Conservation (phyloP, 1,284 basidiomycete genomes). For the Sanghuangporus weigelae region DNA sequence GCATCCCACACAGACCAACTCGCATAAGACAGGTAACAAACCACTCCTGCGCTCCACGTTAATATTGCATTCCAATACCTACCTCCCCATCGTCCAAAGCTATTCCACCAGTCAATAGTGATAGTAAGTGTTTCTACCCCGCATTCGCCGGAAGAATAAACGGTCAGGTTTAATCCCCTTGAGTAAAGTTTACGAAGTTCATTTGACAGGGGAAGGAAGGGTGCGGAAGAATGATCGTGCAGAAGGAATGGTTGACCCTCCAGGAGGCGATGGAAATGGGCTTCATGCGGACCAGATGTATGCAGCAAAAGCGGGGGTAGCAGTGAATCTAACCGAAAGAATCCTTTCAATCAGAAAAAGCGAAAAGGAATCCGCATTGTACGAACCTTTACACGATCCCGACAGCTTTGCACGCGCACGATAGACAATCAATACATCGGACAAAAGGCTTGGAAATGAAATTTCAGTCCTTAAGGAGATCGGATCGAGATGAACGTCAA, state of each 20-base stretch:
- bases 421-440: constrained; percentile 62
- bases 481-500: constrained; percentile 30
- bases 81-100: constrained; percentile 60
- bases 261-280: constrained; percentile 61
- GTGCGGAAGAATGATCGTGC: constrained; percentile 69
- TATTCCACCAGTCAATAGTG: constrained; percentile 61
- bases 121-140: constrained; percentile 43
- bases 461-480: constrained; percentile 27
- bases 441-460: constrained; percentile 44
- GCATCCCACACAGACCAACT: constrained; percentile 40
- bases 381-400: constrained; percentile 22
- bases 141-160: constrained; percentile 52
- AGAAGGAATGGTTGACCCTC: constrained; percentile 43
- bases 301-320: constrained; percentile 57
- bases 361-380: not conserved
- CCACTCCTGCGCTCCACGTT: constrained; percentile 67
- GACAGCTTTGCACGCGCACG: constrained; percentile 33
- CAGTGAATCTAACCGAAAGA: constrained; percentile 21
- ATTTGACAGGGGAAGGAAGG: constrained; percentile 42
- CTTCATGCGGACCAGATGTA: constrained; percentile 53
- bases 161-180: constrained; percentile 44
- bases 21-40: constrained; percentile 48
- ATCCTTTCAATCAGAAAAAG: not conserved
- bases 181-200: constrained; percentile 21
- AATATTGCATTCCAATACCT: constrained; percentile 69